A percentile compares a stretch with the other conserved stretches of the same genome.
Conservation (phyloP, 169 alveolate species). For the Condylostoma magnum region DNA sequence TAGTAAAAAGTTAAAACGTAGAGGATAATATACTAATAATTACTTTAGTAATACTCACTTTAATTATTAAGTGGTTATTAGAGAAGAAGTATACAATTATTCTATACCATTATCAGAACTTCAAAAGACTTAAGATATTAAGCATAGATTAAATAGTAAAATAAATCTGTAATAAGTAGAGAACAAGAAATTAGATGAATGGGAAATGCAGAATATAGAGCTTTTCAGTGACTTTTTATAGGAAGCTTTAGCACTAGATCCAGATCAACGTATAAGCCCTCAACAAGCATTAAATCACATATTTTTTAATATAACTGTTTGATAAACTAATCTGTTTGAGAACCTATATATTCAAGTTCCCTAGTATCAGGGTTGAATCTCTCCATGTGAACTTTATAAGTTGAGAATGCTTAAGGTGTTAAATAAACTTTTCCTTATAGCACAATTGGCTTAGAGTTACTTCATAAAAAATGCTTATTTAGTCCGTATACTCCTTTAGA, state of each 20-base stretch:
- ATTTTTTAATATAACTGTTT: conserved; percentile 49
- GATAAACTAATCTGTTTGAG: too few species aligned
- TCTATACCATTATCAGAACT: conserved; percentile 51
- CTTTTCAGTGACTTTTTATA: conserved; percentile 92
- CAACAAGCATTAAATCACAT: conserved; percentile 96
- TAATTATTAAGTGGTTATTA: conserved; percentile 66
- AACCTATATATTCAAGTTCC: too few species aligned
- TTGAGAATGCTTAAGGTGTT: too few species aligned
- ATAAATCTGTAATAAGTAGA: conserved; percentile 60
- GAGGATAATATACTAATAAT: conserved; percentile 80
- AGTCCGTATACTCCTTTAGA: too few species aligned
- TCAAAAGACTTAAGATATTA: conserved; percentile 68
- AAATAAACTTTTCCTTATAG: too few species aligned
- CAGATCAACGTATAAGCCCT: conserved; percentile 93
- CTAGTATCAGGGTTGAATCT: too few species aligned
- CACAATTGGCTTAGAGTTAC: too few species aligned
- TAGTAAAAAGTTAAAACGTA: conserved; percentile 88
- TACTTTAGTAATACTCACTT: conserved; percentile 72
- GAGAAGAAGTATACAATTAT: neutral
- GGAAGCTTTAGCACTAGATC: conserved; percentile 92
- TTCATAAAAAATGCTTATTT: too few species aligned
- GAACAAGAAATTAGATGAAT: conserved; percentile 33
- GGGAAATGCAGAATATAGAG: conserved; percentile 38
- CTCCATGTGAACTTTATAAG: too few species aligned
- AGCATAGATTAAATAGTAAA: conserved; percentile 25